These are phyloP conservation scores for Candida methanosorbosa DNA, from an alignment of 805 yeast species.

Conservation along the genomic window DNA sequence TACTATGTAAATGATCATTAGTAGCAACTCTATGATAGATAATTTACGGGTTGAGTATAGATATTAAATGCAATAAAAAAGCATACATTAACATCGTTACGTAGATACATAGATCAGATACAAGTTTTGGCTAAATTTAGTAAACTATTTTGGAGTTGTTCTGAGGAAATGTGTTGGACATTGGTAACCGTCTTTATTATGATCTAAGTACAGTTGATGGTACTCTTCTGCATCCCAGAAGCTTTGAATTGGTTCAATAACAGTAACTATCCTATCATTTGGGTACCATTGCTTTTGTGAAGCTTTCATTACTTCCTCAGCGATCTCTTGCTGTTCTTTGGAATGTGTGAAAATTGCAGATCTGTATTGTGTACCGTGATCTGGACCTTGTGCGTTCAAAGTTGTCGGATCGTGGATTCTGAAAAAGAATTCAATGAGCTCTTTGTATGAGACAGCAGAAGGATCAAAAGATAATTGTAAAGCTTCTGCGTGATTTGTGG, in stretches of 20 bases:
- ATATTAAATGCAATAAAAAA: too few species aligned
- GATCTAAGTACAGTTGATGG: slow-evolving; percentile 75
- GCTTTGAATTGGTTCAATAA: slow-evolving; percentile 52
- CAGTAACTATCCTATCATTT: slow-evolving; percentile 59
- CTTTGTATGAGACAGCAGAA: slow-evolving; percentile 41
- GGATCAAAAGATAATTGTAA: slow-evolving; percentile 83
- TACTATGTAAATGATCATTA: too few species aligned
- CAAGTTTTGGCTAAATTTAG: too few species aligned
- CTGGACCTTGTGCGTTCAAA: slow-evolving; percentile 76
- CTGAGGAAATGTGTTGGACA: slow-evolving; percentile 87
- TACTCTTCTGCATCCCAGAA: slow-evolving; percentile 96
- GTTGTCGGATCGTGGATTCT: slow-evolving; percentile 94
- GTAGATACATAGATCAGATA: too few species aligned
- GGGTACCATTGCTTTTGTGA: slow-evolving; percentile 73
- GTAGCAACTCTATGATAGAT: too few species aligned
- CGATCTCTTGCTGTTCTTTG: slow-evolving; percentile 36
- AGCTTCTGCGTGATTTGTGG: slow-evolving; percentile 76
- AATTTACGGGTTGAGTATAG: too few species aligned
- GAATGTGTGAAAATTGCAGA: slow-evolving; percentile 66
- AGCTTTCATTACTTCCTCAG: slow-evolving; percentile 34
- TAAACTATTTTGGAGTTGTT: slow-evolving; percentile 42
- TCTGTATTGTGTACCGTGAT: slow-evolving; percentile 83
- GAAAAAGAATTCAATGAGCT: slow-evolving; percentile 76
- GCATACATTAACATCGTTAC: too few species aligned
- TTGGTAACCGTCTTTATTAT: slow-evolving; percentile 80